These are phyloP conservation scores for Pseudopithomyces chartarum DNA, from an alignment of 2,329 filamentous ascomycete species.

Conservation along the genomic window DNA sequence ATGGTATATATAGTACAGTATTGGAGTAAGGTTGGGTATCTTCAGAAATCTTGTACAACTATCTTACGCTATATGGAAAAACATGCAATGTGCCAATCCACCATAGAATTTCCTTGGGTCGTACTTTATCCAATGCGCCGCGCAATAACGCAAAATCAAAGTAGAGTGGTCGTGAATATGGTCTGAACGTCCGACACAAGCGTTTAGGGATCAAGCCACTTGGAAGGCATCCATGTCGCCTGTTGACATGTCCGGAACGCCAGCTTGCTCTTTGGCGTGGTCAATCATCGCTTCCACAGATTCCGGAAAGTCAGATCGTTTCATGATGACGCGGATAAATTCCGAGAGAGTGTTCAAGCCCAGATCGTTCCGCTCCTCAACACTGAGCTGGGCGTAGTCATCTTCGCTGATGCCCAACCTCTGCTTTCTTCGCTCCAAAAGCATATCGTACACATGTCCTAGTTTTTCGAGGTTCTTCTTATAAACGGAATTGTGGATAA, in stretches of 20 bases:
- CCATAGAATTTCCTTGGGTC: not conserved
- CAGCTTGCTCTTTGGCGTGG: conserved; percentile 28
- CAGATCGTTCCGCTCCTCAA: conserved; percentile 29
- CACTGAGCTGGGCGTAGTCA: conserved; percentile 18
- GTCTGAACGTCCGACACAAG: not conserved
- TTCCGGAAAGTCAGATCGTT: conserved; percentile 25
- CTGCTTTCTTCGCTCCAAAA: conserved; percentile 23
- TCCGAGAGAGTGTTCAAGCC: conserved; percentile 37
- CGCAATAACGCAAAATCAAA: conserved; percentile 1
- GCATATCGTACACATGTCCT: conserved; percentile 22
- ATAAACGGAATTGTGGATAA: conserved; percentile 20
- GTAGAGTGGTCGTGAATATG: not conserved
- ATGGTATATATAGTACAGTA: not conserved
- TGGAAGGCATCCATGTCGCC: conserved; percentile 39
- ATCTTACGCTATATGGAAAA: not conserved
- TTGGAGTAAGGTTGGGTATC: conserved; percentile 22
- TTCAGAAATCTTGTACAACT: conserved; percentile 11
- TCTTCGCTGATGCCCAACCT: conserved; percentile 20
- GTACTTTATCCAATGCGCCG: not conserved
- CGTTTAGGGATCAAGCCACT: conserved; percentile 16
- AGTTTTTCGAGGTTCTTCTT: conserved; percentile 20
- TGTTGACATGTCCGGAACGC: conserved; percentile 30
- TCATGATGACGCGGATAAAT: conserved; percentile 36
- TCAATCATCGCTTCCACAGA: conserved; percentile 38
- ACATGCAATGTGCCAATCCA: not conserved